Base-by-base conservation (phyloP, 225 moss, liverwort and hornwort genomes). In the Physcomitrellopsis africana region DNA sequence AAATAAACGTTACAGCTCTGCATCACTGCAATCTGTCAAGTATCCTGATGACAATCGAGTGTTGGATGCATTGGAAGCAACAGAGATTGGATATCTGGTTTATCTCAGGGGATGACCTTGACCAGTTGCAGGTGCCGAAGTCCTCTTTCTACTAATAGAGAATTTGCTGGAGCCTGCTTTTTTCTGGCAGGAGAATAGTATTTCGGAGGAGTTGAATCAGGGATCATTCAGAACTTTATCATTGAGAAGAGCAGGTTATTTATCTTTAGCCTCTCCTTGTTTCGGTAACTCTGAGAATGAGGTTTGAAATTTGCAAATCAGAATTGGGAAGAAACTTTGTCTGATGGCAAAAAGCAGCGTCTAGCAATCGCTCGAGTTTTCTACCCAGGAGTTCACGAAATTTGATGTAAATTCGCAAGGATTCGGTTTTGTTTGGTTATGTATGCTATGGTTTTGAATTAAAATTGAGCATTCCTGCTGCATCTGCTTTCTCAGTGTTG, bases 311-410 rank as follows among this genome's bases (percentile, higher is more conserved):
- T 2, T 81, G 81, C 41, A 61, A 67, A 41, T 37, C 79, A 87
- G 87, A 87, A 87, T 54, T 87, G 87, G 84, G 87, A 87, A 60
- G 87, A 87, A 64, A 87, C 87, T 61, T 79, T 87, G 73, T 87
- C 87, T 14, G 87, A 81, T 47, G 87, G 84, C 70, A 84, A 87
- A 72, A 87, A 87, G 64, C 84, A 87, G 77, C 77, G 87, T 54
- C 42, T 87, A 64, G 84, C 87, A 17, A 68, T 84, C 80, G 74
- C 87, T 67, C 87, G 84, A 76, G 87, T 87, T 37, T 73, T 84
- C 55, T 87, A 84, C 11, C 87, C 57, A 84, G 87, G 87, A 81
- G 79, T 26, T 15, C 9, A 27, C 18, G 3, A 20, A 13, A 37
- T 10, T 51, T 60, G 53, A 53, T 53, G 7, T 23, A 11, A 47